Evolutionary conservation across 2,329 filamentous ascomycete species (phyloP), one percentile per base, ranked within the genome.

Genomic region (Myriosclerotinia scirpicola): DNA sequence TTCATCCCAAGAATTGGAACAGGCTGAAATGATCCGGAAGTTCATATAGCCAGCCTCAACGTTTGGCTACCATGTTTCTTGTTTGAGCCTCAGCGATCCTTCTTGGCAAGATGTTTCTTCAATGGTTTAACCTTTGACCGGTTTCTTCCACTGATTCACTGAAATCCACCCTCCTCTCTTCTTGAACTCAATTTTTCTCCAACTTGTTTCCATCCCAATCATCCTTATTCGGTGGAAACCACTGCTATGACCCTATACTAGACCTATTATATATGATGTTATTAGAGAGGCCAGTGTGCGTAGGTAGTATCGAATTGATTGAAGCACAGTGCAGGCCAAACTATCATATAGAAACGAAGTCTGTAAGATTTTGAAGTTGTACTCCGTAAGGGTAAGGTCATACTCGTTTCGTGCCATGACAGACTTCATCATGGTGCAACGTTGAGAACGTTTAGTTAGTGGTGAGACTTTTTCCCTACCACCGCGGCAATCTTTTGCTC

Each of bases 31-130:
- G 48, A 40, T 17, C 22, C 38, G n/a, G 60, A 15, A 54, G 50
- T 52, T 63, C 60, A 20, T 20, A 53, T 42, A 9, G 6, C 38
- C 14, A 44, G 26, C 26, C 17, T 30, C 38, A 34, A 22, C 26
- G 60, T 63, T 63, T 63, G 17, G 60, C 40, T 30, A 44, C 36
- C 36, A 54, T 15, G 36, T 63, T 63, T 42, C 48, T 63, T 54
- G 60, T 63, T 63, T 63, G 60, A 42, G 30, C 60, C 60, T 40
- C 38, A 34, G 36, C 36, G 46, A 26, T 15, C 17, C 44, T 9
- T 26, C 58, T 61, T 61, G 58, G 46, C 38, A 22, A 22, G 36
- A 54, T 54, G 38, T 42, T 64, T 58, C 52, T 73, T 70, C 69
- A 68, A 59, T 22, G 56, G 12, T 30, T 30, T 44, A 20, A 56